Evolutionary conservation across 2,329 filamentous ascomycete species (phyloP).

Genomic region (Beauveria sp.): DNA sequence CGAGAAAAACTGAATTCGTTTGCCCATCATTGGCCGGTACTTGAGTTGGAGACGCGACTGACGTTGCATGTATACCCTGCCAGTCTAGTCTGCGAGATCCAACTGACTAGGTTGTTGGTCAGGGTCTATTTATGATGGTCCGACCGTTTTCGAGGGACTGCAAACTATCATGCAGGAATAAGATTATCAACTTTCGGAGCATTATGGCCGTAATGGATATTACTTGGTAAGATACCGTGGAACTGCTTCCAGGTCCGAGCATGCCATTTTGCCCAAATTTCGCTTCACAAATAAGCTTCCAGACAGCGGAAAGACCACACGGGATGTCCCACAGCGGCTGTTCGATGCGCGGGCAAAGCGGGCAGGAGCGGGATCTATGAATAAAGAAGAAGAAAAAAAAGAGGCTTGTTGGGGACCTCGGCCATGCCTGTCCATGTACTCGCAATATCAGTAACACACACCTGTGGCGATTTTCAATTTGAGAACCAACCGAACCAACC

Average conservation of each 20-base stretch:
- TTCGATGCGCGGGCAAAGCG: not conserved
- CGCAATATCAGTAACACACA: no score
- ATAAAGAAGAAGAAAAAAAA: no score
- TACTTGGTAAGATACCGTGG: no score
- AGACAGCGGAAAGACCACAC: not conserved
- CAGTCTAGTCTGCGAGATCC: not conserved
- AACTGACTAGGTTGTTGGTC: not conserved
- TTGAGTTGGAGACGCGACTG: not conserved
- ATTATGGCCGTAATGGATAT: no score
- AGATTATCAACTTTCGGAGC: no score
- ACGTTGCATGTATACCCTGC: not conserved
- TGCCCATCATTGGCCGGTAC: not conserved
- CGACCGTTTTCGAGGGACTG: not conserved
- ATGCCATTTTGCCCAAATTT: not conserved
- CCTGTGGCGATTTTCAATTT: not conserved
- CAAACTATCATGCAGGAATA: no score
- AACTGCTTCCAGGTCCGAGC: no score
- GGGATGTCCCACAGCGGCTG: constrained; percentile 10
- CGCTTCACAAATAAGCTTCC: not conserved
- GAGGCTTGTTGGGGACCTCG: no score
- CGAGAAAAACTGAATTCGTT: not conserved
- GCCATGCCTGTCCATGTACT: no score
- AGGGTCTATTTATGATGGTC: not conserved
- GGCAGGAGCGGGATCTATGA: no score
- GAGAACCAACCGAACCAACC: not conserved